These are phyloP conservation scores for Balamuthia mandrillaris DNA, from an alignment of 208 protist genomes.

Conservation along the genomic window DNA sequence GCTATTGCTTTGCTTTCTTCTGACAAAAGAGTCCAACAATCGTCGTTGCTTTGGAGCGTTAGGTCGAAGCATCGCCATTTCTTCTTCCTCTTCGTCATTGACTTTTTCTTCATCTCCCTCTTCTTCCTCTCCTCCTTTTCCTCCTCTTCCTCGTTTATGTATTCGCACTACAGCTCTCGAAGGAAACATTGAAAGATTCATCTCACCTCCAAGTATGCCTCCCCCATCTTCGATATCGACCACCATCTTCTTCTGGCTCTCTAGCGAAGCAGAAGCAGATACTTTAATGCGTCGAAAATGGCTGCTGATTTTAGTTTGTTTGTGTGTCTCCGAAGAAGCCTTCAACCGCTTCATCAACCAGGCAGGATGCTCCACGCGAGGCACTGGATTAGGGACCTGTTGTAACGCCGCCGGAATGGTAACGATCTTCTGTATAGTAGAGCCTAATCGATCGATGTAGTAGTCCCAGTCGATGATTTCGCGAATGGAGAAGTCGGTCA, in stretches of 20 bases:
- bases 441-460: slow-evolving; percentile 93
- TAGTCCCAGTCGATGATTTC: slow-evolving; percentile 99
- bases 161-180: slow-evolving; percentile 17
- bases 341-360: slow-evolving; percentile 92
- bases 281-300: slow-evolving; percentile 39
- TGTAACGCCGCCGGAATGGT: slow-evolving; percentile 98
- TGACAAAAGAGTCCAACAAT: background rate
- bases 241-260: background rate
- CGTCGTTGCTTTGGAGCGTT: background rate
- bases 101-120: background rate
- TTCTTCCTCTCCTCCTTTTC: background rate
- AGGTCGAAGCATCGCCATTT: background rate
- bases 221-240: slow-evolving; percentile 57
- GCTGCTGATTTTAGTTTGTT: slow-evolving; percentile 45
- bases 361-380: slow-evolving; percentile 92
- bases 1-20: no score
- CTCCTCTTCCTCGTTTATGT: background rate
- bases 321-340: slow-evolving; percentile 46
- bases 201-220: background rate
- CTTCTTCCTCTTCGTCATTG: background rate
- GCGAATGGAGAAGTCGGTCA: slow-evolving; percentile 79
- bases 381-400: slow-evolving; percentile 92
- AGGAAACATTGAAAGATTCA: background rate
- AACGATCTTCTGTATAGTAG: slow-evolving; percentile 98
- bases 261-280: background rate